Percentiles rank a stretch among this genome's conserved stretches.
Evolutionary conservation across 257 asterid genomes (phyloP).

Genomic region (Nicotiana knightiana): DNA sequence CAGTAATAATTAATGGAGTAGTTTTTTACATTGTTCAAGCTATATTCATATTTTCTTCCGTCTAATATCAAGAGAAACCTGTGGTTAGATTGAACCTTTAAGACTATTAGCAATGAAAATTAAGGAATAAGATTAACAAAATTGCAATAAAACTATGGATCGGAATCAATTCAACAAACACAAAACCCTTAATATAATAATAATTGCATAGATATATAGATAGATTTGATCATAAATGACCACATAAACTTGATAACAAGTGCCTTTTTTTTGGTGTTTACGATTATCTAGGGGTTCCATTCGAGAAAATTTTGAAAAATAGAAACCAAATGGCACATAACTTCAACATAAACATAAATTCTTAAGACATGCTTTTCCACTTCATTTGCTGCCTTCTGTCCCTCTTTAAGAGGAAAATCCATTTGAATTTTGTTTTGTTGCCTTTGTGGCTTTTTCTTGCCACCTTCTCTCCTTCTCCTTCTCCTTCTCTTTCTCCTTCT

Average conservation of each 20-base stretch:
- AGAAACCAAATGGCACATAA: neutral
- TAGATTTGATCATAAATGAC: neutral
- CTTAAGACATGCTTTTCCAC: neutral
- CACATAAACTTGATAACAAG: neutral
- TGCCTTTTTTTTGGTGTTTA: neutral
- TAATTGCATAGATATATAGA: neutral
- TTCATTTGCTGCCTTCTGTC: neutral
- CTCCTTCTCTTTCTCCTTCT: too few relatives aligned
- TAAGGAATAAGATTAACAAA: too few relatives aligned
- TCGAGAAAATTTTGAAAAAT: neutral
- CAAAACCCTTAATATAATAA: neutral
- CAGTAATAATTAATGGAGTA: neutral
- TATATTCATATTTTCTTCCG: neutral
- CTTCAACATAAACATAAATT: neutral
- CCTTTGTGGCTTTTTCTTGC: neutral
- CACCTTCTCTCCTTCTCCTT: neutral
- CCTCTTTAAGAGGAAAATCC: neutral
- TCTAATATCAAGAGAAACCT: too few relatives aligned
- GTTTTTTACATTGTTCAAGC: neutral
- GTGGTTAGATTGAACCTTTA: too few relatives aligned
- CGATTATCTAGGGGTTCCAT: neutral
- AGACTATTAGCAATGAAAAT: too few relatives aligned
- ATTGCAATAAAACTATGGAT: neutral
- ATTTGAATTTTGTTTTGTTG: neutral
- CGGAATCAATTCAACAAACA: neutral